phyloP scores from a whole-genome alignment of 176 grass and related monocot species.

The Alopecurus myosuroides region DNA sequence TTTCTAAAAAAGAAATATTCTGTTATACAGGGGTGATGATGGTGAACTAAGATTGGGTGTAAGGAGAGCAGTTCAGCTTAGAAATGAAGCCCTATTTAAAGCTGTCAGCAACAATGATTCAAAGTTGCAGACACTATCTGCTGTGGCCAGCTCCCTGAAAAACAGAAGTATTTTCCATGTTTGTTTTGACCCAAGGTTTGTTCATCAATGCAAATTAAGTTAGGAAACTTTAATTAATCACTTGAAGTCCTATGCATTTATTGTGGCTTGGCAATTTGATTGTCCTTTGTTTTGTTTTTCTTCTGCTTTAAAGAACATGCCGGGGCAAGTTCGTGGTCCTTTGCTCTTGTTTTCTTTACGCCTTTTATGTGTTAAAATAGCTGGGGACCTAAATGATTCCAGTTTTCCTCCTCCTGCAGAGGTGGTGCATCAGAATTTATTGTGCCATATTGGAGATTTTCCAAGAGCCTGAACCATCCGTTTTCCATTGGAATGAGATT shows the following conservation, averaged over 20 bases:
- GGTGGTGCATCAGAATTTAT: constrained; percentile 77
- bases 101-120: constrained; percentile 37
- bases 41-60: constrained; percentile 91
- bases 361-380: not conserved
- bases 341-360: not conserved
- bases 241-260: not conserved
- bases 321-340: not conserved
- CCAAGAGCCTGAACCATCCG: constrained; percentile 47
- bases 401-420: constrained; percentile 30
- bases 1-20: not conserved
- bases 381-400: constrained; percentile 10
- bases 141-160: constrained; percentile 47
- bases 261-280: not conserved
- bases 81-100: constrained; percentile 44
- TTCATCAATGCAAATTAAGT: not conserved
- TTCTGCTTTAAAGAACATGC: not conserved
- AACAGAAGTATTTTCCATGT: constrained; percentile 55
- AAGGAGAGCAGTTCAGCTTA: constrained; percentile 75
- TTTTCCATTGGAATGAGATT: constrained; percentile 79
- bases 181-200: constrained; percentile 87
- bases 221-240: not conserved
- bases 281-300: not conserved
- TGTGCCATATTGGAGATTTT: constrained; percentile 67
- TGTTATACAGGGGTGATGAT: constrained; percentile 55
- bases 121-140: constrained; percentile 33